Evolutionary conservation across 768 basidiomycete genomes (phyloP), one percentile per base, ranked within the genome.

Genomic region (Phylloporus sp.): DNA sequence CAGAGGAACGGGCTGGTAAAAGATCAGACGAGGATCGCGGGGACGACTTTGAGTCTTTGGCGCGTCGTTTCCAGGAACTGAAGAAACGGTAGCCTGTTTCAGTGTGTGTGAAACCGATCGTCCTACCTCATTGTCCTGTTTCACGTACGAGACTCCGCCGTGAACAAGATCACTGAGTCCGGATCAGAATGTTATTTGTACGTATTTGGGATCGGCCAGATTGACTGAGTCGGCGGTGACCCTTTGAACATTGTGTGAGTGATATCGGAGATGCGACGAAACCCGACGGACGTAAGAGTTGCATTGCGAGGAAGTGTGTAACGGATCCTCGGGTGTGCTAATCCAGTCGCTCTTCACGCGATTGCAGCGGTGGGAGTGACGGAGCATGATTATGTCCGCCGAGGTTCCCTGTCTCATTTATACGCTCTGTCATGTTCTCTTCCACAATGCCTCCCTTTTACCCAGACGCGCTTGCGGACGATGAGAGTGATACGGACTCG

Each of bases 21-120:
- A 47, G 43, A 44, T 24, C 54, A 29, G 34, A 52, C 24, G 57
- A 64, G 34, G 50, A 61, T 35, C 63, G 68, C 45, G 79, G 81
- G 63, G 85, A 92, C 59, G 86, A 87, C 51, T 90, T 92, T 60
- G 86, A 87, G 34, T 75, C 80, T 20, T 74, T 97, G 45, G 73
- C 85, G 45, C 82, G 80, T 66, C 82, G 94, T 51, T 95, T 97
- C 62, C 91, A 88, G 54, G 86, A 82, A 26, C 71, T 97, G 60
- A 97, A 95, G 76, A 91, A 90, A 71, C 82, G 83, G 42, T 91
- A 69, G 70, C 24, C 32, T 42, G 31, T 41, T 55, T 49, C 20
- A 35, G 23, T 42, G n/a, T 45, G 6, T 36, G 36, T 52, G 53
- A 53, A 59, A 45, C 47, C 20, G 46, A 50, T 54, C 29, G 12